Evolutionary conservation across 2,329 filamentous ascomycete species (phyloP), one percentile per base, ranked within the genome.

Genomic region (Fusarium chlamydosporum): DNA sequence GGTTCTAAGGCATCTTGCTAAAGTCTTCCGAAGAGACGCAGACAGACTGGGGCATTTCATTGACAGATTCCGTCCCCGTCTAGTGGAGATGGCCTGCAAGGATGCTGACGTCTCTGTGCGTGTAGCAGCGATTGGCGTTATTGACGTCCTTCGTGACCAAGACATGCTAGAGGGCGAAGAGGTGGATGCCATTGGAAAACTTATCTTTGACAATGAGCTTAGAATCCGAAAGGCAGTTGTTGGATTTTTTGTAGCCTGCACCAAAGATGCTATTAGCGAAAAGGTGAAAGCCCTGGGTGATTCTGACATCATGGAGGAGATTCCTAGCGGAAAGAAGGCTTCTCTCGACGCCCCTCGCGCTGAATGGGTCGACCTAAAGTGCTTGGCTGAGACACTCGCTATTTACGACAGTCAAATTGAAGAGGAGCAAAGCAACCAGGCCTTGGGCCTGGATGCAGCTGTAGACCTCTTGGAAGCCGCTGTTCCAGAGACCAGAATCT

Each of bases 281-380:
- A 93, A 92, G 75, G 82, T 95, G 5, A 94, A 98, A 62, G 91
- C 96, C 55, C 87, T 97, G 59, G 93, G 92, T 41, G 94, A 95
- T 26, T 87, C 90, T 54, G 92, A 96, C 70, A 86, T 83, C 1
- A 82, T 97, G 10, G 88, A 92, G 45, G 94, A 97, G 74, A 74
- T 75, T 26, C 86, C 97, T 58, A 88, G 89, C 10, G 88, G 88
- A 2, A 85, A 87, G 37, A 87, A 92, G n/a, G 89, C 94, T 13
- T 91, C 94, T 68, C 92, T 89, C 65, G 89, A 92, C 54, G 88
- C 89, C 3, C 92, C 94, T 4, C 90, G 92, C 64, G 84, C 89
- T 45, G 91, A 92, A 67, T 99, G 96, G 96, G 88, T 98, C 73
- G 93, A 92, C 76, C 88, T 96, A 76, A 99, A 98, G 80, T 95